Evolutionary conservation across 768 basidiomycete species (phyloP).

Genomic region (Leccinum longicurvipes): DNA sequence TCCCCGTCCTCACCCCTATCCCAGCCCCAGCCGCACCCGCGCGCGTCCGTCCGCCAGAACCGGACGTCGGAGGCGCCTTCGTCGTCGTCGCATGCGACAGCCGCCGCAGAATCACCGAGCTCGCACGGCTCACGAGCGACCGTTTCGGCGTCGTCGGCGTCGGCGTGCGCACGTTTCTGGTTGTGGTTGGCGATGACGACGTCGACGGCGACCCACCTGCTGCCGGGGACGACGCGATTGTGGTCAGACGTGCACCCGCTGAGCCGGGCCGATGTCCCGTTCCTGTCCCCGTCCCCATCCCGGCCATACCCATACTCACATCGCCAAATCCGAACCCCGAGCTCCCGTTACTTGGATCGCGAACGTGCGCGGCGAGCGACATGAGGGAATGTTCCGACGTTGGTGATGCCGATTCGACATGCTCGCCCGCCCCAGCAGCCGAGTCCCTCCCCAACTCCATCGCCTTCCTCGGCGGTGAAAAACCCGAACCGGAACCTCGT

Average conservation of each 20-base stretch:
- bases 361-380: constrained; percentile 13
- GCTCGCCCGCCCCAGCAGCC: not conserved
- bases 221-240: not conserved
- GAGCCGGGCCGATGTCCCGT: constrained; percentile 20
- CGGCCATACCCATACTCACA: not conserved
- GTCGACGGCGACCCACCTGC: too few relatives aligned
- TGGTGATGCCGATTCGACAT: constrained; percentile 1
- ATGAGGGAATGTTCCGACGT: constrained; percentile 13
- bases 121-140: constrained; percentile 28
- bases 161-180: not conserved
- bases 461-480: not conserved
- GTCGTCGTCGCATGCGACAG: constrained; percentile 20
- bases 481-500: not conserved
- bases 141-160: not conserved
- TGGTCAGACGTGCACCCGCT: constrained; percentile 21
- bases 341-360: not conserved
- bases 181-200: not conserved
- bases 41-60: not conserved
- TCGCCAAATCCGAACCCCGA: not conserved
- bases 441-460: not conserved
- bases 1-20: too few relatives aligned
- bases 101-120: constrained; percentile 25
- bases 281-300: not conserved
- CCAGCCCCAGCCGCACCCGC: too few relatives aligned
- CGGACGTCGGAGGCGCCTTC: not conserved